These are phyloP conservation scores for Aphanocladium album DNA, from an alignment of 2,329 filamentous ascomycete species.

Conservation along the genomic window DNA sequence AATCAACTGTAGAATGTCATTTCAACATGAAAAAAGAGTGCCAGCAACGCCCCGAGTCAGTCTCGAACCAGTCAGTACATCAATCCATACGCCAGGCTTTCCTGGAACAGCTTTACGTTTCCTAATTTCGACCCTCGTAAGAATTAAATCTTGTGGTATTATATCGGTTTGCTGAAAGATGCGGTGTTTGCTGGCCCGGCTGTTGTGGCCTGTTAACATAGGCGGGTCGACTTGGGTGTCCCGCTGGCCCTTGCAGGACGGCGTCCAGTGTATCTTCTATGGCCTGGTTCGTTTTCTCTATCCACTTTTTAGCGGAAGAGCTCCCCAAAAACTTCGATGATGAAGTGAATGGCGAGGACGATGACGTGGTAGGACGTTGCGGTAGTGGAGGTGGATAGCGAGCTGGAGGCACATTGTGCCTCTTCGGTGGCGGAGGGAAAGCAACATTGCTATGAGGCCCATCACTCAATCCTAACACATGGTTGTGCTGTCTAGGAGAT, in stretches of 20 bases:
- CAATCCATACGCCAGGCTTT: background rate
- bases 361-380: background rate
- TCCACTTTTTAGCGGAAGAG: constrained; percentile 30
- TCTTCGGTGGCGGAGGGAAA: constrained; percentile 5
- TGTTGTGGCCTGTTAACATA: constrained; percentile 2
- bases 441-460: background rate
- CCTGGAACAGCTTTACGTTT: background rate
- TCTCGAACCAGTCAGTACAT: background rate
- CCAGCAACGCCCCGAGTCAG: no score
- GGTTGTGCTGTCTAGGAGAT: background rate
- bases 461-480: background rate
- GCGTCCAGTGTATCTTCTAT: constrained; percentile 30
- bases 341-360: background rate
- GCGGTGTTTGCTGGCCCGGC: background rate
- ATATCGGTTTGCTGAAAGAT: background rate
- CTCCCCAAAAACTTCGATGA: constrained; percentile 26
- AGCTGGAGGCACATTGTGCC: background rate
- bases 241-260: constrained; percentile 20
- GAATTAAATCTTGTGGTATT: background rate
- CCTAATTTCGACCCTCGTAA: background rate
- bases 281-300: constrained; percentile 31
- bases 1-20: no score
- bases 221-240: background rate
- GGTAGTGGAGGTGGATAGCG: background rate
- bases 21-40: no score